Evolutionary conservation across 495 filamentous ascomycete genomes (phyloP).

Genomic region (Tuber borchii): DNA sequence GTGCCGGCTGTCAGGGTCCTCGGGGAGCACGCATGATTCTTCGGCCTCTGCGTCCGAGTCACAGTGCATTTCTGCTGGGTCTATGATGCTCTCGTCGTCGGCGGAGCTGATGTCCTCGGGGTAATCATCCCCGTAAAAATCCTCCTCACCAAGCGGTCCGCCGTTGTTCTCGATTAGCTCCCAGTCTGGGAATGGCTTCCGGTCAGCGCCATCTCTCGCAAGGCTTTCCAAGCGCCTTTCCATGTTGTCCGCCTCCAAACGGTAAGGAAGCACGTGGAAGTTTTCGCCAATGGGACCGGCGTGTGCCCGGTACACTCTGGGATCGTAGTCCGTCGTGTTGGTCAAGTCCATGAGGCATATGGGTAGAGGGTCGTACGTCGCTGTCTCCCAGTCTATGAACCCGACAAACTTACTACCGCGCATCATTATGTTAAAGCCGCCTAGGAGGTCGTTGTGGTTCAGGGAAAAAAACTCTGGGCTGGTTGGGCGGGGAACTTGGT

Average conservation of each 20-base stretch:
- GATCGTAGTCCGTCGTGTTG: not conserved
- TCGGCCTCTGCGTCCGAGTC: not conserved
- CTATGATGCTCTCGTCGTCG: not conserved
- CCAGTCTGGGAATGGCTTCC: not conserved
- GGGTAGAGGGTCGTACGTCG: not conserved
- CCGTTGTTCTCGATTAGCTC: not conserved
- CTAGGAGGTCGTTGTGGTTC: conserved; percentile 12
- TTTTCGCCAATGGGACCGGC: not conserved
- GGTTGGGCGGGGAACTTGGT: not conserved
- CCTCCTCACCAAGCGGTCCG: not conserved
- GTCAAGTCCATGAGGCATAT: not conserved
- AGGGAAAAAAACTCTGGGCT: not conserved
- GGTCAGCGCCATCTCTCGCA: not conserved
- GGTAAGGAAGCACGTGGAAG: not conserved
- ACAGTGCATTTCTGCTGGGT: not conserved
- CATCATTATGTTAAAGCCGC: conserved; percentile 10
- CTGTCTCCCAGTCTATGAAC: conserved; percentile 27
- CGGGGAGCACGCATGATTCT: not conserved
- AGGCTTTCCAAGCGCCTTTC: not conserved
- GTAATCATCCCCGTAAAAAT: not conserved
- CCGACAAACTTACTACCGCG: conserved; percentile 7
- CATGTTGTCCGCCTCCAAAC: not conserved
- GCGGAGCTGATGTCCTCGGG: not conserved
- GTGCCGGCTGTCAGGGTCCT: fast-evolving
- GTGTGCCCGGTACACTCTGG: not conserved